phyloP scores from a whole-genome alignment of 768 basidiomycete genomes.

The Russula griseocarnosa region DNA sequence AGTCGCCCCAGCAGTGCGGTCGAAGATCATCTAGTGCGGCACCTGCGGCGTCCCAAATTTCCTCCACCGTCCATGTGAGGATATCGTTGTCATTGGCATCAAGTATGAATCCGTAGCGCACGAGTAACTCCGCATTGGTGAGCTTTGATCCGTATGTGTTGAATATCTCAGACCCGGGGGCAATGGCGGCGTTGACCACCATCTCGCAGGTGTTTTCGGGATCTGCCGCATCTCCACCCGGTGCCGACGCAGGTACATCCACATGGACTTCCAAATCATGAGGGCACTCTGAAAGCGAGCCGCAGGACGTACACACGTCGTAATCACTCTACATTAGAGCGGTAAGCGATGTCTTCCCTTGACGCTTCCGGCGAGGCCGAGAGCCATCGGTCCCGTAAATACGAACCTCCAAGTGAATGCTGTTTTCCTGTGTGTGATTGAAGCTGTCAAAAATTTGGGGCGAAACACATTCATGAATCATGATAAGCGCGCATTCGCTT shows the following conservation, averaged over 20 bases:
- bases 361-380: background rate
- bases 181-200: conserved; percentile 54
- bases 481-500: background rate
- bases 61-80: conserved; percentile 35
- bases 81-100: conserved; percentile 67
- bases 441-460: conserved; percentile 47
- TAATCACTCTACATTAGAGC: conserved; percentile 55
- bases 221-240: conserved; percentile 14
- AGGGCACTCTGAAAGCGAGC: conserved; percentile 60
- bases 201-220: conserved; percentile 50
- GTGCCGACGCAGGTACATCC: background rate
- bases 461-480: background rate
- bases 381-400: conserved; percentile 8
- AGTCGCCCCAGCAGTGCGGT: conserved; percentile 9
- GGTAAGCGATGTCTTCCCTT: conserved; percentile 7
- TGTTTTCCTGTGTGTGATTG: conserved; percentile 65
- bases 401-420: conserved; percentile 69
- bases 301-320: conserved; percentile 69
- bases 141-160: conserved; percentile 74
- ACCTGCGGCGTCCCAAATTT: conserved; percentile 31
- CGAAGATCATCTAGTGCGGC: conserved; percentile 11
- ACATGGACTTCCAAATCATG: conserved; percentile 48
- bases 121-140: conserved; percentile 60
- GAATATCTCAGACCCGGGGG: conserved; percentile 55
- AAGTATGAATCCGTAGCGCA: conserved; percentile 70